Evolutionary conservation across 2,329 filamentous ascomycete genomes (phyloP).

Genomic region (Fusarium heterosporum): DNA sequence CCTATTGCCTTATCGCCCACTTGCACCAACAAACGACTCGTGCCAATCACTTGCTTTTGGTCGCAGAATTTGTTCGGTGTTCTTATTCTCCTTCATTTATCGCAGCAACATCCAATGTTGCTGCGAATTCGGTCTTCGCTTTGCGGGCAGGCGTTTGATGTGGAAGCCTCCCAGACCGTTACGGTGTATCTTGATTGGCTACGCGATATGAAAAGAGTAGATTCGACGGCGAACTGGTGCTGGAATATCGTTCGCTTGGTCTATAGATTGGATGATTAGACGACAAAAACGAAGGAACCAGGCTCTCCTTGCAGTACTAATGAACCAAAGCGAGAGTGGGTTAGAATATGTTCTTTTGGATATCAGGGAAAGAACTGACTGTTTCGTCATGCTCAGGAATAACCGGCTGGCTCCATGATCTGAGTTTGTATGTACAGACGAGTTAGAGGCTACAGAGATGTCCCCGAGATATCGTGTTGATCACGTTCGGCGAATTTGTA

Average conservation of each 20-base stretch:
- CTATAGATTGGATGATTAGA: slow-evolving; percentile 54
- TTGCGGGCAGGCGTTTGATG: slow-evolving; percentile 62
- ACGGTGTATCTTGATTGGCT: slow-evolving; percentile 70
- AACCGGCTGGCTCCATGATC: slow-evolving; percentile 6
- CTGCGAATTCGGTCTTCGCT: slow-evolving; percentile 61
- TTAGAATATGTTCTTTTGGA: slow-evolving; percentile 4
- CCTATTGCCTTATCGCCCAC: slow-evolving; percentile 69
- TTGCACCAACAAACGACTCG: slow-evolving; percentile 67
- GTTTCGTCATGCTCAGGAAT: slow-evolving; percentile 1
- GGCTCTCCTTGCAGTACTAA: background rate
- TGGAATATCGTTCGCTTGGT: slow-evolving; percentile 63
- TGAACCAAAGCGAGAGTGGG: background rate
- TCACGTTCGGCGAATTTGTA: slow-evolving; percentile 17
- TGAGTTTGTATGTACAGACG: background rate
- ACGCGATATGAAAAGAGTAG: slow-evolving; percentile 65
- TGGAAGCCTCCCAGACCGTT: slow-evolving; percentile 62
- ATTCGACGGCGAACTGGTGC: slow-evolving; percentile 67
- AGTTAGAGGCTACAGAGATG: slow-evolving; percentile 33
- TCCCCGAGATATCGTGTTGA: slow-evolving; percentile 35
- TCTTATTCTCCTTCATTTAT: slow-evolving; percentile 67
- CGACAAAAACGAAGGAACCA: background rate
- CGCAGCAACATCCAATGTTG: slow-evolving; percentile 63
- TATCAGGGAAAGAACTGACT: slow-evolving; percentile 19
- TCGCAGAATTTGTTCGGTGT: slow-evolving; percentile 71
- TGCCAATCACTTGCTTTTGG: slow-evolving; percentile 71